Evolutionary conservation across 495 filamentous ascomycete species (phyloP).

Genomic region (Penicillium samsonianum): DNA sequence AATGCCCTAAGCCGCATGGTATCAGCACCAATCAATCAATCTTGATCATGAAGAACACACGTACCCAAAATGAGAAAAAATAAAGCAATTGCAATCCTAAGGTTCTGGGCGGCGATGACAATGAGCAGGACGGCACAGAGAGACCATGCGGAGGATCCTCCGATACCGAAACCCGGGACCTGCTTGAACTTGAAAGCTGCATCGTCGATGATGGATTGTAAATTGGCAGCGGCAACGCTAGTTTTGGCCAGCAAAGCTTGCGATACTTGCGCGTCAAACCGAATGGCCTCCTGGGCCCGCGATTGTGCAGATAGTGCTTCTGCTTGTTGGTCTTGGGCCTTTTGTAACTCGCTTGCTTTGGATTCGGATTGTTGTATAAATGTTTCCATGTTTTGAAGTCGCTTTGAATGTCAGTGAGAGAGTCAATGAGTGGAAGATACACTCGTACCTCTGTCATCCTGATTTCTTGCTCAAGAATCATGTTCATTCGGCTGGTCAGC

Average conservation of each 20-base stretch:
- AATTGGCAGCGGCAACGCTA: constrained; percentile 38
- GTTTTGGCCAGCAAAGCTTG: constrained; percentile 43
- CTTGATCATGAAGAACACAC: background rate
- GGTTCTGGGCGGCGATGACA: constrained; percentile 28
- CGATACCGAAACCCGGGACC: constrained; percentile 27
- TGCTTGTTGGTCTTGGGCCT: constrained; percentile 40
- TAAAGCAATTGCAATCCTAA: constrained; percentile 22
- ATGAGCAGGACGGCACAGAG: constrained; percentile 28
- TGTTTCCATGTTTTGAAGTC: constrained; percentile 36
- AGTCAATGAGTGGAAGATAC: background rate
- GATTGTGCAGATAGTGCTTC: constrained; percentile 37
- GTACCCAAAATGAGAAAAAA: constrained; percentile 28
- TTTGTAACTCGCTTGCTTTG: constrained; percentile 38
- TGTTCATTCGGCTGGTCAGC: constrained; percentile 31
- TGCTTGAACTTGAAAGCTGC: constrained; percentile 37
- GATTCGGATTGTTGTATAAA: constrained; percentile 38
- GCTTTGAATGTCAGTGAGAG: constrained; percentile 33
- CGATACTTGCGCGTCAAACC: constrained; percentile 37
- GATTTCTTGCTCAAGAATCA: constrained; percentile 36
- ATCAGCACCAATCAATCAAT: background rate
- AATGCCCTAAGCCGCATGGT: background rate
- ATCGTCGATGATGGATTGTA: constrained; percentile 45
- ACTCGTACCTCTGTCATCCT: constrained; percentile 37
- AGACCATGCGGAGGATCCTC: constrained; percentile 28
- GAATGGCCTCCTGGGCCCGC: constrained; percentile 35